These are phyloP conservation scores for Apophysomyces trapeziformis DNA, from an alignment of 371 early-diverging fungal genomes.

Conservation along the genomic window DNA sequence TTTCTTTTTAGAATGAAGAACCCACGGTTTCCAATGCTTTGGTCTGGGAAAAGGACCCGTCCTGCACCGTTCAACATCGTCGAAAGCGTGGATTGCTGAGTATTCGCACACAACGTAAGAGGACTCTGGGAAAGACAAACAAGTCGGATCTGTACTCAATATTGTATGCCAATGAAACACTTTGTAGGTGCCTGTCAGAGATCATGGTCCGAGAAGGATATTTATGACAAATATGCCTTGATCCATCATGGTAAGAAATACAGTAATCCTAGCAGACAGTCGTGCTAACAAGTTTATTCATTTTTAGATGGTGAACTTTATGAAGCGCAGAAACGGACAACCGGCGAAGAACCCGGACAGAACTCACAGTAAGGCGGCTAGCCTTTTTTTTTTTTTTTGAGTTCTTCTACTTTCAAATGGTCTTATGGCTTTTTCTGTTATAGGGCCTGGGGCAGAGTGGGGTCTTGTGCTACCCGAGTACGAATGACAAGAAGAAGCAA, in stretches of 20 bases:
- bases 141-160: too few species aligned
- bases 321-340: slow-evolving; percentile 1
- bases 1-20: neutral
- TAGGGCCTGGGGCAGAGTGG: slow-evolving; percentile 12
- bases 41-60: slow-evolving; percentile 3
- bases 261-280: neutral
- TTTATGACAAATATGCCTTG: neutral
- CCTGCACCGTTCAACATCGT: neutral
- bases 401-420: too few species aligned
- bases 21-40: neutral
- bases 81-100: neutral
- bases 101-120: neutral
- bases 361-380: neutral
- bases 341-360: neutral
- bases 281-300: neutral
- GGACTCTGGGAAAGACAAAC: too few species aligned
- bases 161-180: too few species aligned
- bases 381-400: too few species aligned
- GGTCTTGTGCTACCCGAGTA: slow-evolving; percentile 12
- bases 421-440: neutral
- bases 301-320: slow-evolving; percentile 10
- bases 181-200: neutral
- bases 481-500: neutral
- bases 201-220: neutral
- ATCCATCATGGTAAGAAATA: neutral